Conservation (phyloP, 305 asterid species). For the Fraxinus platypoda region DNA sequence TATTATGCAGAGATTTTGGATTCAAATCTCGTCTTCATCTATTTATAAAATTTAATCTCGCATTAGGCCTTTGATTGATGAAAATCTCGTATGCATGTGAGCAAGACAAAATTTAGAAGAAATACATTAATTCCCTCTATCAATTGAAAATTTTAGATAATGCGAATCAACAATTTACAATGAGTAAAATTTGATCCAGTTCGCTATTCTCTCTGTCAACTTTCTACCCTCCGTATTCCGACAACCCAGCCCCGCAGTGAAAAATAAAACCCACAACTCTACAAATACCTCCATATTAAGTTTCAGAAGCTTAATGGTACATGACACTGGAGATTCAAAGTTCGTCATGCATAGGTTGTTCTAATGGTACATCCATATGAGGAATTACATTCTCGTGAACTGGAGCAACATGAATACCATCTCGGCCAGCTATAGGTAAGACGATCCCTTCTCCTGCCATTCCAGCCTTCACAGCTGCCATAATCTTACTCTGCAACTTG, state of each 20-base stretch:
- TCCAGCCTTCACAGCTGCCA: constrained; percentile 74
- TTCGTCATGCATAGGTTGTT: constrained; percentile 70
- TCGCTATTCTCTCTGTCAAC: neutral
- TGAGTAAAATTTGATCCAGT: neutral
- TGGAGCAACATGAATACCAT: constrained; percentile 41
- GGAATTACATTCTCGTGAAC: constrained; percentile 45
- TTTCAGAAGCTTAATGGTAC: neutral
- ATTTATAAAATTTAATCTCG: neutral
- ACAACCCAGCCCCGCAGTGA: neutral
- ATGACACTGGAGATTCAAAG: constrained; percentile 38
- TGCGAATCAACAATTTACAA: neutral
- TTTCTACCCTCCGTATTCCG: neutral
- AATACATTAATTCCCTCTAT: neutral
- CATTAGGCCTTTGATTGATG: neutral
- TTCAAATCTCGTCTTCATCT: neutral
- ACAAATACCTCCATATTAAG: neutral
- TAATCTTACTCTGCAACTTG: constrained; percentile 71
- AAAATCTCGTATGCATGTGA: neutral
- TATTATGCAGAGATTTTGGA: neutral
- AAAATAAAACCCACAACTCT: neutral
- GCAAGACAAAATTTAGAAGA: neutral
- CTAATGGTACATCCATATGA: constrained; percentile 42
- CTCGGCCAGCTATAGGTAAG: constrained; percentile 36
- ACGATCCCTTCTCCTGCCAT: constrained; percentile 52
- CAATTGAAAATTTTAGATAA: neutral